These are phyloP conservation scores for Closterium sp. DNA, from an alignment of 139 green algal genomes.

Conservation along the genomic window DNA sequence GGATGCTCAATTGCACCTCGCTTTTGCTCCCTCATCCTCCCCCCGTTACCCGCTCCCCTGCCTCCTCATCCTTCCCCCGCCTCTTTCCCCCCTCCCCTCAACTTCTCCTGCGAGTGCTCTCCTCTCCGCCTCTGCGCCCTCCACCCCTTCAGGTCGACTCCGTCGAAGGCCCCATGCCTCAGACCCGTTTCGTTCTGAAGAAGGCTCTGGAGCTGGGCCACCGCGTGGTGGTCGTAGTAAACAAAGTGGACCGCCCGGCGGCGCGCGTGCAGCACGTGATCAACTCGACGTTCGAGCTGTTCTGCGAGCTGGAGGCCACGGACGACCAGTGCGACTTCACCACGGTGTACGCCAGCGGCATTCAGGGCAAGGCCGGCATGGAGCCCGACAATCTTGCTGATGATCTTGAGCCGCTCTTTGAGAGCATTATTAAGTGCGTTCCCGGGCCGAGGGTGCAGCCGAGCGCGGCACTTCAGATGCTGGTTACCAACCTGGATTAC, in stretches of 20 bases:
- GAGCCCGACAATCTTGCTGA: conserved; percentile 64
- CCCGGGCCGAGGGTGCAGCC: conserved; percentile 65
- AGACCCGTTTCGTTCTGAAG: conserved; percentile 98
- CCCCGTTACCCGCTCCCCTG: too few relatives aligned
- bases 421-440: conserved; percentile 80
- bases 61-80: too few relatives aligned
- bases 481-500: conserved; percentile 61
- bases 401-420: conserved; percentile 91
- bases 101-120: too few relatives aligned
- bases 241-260: conserved; percentile 90
- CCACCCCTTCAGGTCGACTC: conserved; percentile 76
- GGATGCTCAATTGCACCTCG: too few relatives aligned
- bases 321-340: conserved; percentile 80
- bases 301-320: conserved; percentile 88
- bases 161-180: conserved; percentile 88
- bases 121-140: background rate
- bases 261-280: conserved; percentile 57
- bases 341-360: conserved; percentile 89
- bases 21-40: too few relatives aligned
- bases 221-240: conserved; percentile 96
- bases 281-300: conserved; percentile 89
- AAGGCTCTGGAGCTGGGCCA: conserved; percentile 94
- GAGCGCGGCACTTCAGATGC: conserved; percentile 84
- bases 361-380: conserved; percentile 83
- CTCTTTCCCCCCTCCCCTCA: too few relatives aligned